These are phyloP conservation scores for Chlorella variabilis DNA, from an alignment of 163 green algal species.

Conservation along the genomic window DNA sequence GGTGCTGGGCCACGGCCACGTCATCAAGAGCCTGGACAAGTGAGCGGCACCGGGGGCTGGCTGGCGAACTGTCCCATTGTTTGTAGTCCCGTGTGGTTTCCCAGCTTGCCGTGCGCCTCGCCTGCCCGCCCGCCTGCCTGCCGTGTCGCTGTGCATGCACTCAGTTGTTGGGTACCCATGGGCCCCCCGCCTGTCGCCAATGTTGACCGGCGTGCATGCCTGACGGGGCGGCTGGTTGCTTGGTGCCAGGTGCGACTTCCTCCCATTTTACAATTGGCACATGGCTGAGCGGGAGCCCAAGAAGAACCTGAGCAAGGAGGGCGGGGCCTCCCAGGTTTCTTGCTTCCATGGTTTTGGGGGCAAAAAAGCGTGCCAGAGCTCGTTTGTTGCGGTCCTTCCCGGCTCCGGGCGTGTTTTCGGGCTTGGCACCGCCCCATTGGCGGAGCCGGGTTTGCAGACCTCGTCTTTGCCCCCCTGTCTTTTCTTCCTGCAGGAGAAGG, in stretches of 20 bases:
- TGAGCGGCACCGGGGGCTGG: not conserved
- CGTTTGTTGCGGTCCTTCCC: too few species aligned
- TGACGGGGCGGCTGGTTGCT: not conserved
- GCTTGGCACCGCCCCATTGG: too few species aligned
- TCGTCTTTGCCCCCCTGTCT: not conserved
- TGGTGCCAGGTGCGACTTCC: conserved; percentile 95
- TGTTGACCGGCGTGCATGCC: too few species aligned
- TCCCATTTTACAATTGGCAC: conserved; percentile 91
- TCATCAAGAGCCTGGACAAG: conserved; percentile 81
- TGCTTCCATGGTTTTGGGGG: not conserved
- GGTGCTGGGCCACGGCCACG: conserved; percentile 86
- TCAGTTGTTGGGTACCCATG: too few species aligned
- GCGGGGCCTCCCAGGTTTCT: not conserved
- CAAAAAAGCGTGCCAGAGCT: not conserved
- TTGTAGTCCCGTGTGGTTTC: not conserved
- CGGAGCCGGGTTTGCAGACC: too few species aligned
- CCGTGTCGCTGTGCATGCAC: too few species aligned
- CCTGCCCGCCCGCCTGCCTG: not conserved
- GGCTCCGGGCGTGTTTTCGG: too few species aligned
- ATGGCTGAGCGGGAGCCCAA: conserved; percentile 91
- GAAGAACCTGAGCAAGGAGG: conserved; percentile 90
- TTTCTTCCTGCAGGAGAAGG: conserved; percentile 86
- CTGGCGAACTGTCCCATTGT: not conserved
- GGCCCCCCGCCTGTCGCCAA: not conserved
- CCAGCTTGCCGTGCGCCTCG: not conserved